Conservation (phyloP, 768 basidiomycete species). For the Boletus reticuloceps region DNA sequence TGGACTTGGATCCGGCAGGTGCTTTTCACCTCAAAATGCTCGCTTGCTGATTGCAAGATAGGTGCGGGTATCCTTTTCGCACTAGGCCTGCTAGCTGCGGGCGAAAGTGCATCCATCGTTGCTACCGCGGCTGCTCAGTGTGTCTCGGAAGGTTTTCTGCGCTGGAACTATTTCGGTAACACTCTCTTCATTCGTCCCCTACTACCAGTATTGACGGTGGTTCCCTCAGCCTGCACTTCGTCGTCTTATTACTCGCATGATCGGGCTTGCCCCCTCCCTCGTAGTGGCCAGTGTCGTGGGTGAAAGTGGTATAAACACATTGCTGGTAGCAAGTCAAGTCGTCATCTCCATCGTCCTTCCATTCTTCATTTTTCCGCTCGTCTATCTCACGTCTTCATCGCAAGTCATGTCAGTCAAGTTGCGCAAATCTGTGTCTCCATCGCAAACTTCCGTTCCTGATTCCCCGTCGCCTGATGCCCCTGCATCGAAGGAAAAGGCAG, state of each 20-base stretch:
- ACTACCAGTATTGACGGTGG: conserved; percentile 27
- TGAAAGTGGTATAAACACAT: conserved; percentile 60
- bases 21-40: neutral
- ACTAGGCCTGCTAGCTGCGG: conserved; percentile 77
- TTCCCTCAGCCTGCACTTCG: conserved; percentile 61
- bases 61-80: conserved; percentile 88
- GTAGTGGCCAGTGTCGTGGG: conserved; percentile 75
- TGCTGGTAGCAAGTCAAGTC: conserved; percentile 88
- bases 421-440: neutral
- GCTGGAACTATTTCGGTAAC: conserved; percentile 77
- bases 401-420: conserved; percentile 64
- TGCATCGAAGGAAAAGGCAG: neutral
- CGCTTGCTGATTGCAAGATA: conserved; percentile 25
- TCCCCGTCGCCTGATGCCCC: neutral
- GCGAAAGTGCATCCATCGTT: conserved; percentile 88
- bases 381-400: conserved; percentile 68
- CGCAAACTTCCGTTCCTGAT: neutral
- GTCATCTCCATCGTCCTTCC: conserved; percentile 80
- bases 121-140: conserved; percentile 91
- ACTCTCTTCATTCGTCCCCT: conserved; percentile 8
- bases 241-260: conserved; percentile 75
- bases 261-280: conserved; percentile 83
- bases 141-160: conserved; percentile 86
- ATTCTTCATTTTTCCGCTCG: conserved; percentile 78
- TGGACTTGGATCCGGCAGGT: conserved; percentile 64